These are phyloP conservation scores for Capronia americana DNA, from an alignment of 2,329 filamentous ascomycete species.

Conservation along the genomic window DNA sequence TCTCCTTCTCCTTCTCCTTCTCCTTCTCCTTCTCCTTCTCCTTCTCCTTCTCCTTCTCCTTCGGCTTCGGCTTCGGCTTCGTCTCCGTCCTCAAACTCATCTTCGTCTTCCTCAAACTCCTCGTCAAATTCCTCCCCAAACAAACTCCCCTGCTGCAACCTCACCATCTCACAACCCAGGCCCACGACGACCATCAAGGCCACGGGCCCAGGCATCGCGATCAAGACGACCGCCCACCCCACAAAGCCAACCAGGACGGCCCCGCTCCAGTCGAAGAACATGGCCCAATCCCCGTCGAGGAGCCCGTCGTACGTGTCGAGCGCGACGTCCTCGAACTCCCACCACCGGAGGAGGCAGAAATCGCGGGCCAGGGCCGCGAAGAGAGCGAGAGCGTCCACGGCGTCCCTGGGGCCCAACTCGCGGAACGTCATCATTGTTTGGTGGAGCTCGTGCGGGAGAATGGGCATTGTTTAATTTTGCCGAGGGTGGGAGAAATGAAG, in stretches of 20 bases:
- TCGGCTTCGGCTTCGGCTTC: too few species aligned
- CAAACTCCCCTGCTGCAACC: neutral
- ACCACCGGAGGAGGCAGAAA: neutral
- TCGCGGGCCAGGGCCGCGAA: neutral
- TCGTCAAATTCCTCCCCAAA: neutral
- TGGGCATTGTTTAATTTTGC: neutral
- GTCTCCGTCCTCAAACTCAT: neutral
- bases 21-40: too few species aligned
- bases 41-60: neutral
- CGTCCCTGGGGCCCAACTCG: neutral
- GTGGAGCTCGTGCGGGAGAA: neutral
- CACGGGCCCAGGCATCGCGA: too few species aligned
- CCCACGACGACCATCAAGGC: neutral
- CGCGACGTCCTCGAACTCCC: neutral
- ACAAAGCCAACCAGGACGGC: neutral
- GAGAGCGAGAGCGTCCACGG: neutral
- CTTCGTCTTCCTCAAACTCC: neutral
- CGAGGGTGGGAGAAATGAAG: too few species aligned
- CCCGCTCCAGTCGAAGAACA: neutral
- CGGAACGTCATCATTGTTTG: neutral
- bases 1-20: neutral
- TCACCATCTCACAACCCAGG: neutral
- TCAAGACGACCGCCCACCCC: neutral
- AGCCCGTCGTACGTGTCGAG: neutral
- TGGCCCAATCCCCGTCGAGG: too few species aligned